Evolutionary conservation across 495 filamentous ascomycete species (phyloP).

Genomic region (Zalerion maritima): DNA sequence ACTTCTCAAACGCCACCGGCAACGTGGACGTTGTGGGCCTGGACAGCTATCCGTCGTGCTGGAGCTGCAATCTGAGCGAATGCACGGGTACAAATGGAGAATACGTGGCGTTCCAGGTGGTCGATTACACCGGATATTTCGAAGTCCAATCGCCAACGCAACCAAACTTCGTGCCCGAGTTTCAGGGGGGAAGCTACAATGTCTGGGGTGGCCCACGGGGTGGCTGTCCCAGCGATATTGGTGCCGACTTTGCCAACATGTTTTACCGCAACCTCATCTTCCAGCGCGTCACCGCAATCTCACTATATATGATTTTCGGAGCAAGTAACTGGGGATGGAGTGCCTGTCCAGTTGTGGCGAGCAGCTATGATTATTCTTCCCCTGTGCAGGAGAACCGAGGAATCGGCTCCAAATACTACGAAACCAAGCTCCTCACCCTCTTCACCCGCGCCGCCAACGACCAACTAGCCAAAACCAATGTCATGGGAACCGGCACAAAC

Average conservation of each 20-base stretch:
- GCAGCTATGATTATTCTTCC: conserved; percentile 46
- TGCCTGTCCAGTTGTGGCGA: conserved; percentile 17
- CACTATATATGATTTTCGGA: conserved; percentile 40
- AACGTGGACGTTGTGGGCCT: conserved; percentile 43
- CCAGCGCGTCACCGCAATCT: conserved; percentile 28
- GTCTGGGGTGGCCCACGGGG: conserved; percentile 45
- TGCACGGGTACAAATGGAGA: conserved; percentile 41
- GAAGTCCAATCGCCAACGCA: conserved; percentile 27
- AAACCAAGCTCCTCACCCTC: conserved; percentile 43
- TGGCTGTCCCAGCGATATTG: conserved; percentile 27
- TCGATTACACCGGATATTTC: conserved; percentile 9
- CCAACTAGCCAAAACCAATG: conserved; percentile 33
- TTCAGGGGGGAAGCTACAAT: conserved; percentile 49
- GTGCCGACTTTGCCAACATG: conserved; percentile 40
- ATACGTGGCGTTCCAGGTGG: conserved; percentile 30
- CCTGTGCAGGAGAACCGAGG: conserved; percentile 44
- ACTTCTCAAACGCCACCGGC: conserved; percentile 33
- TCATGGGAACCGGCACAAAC: conserved; percentile 21
- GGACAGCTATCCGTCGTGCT: conserved; percentile 48
- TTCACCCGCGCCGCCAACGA: conserved; percentile 39
- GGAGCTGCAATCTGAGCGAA: conserved; percentile 38
- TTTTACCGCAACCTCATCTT: conserved; percentile 42
- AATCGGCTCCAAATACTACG: conserved; percentile 42
- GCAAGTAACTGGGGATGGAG: conserved; percentile 40
- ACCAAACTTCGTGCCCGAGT: conserved; percentile 46